Base-by-base conservation (phyloP, 2,329 filamentous ascomycete species). In the Didymella pinodella region DNA sequence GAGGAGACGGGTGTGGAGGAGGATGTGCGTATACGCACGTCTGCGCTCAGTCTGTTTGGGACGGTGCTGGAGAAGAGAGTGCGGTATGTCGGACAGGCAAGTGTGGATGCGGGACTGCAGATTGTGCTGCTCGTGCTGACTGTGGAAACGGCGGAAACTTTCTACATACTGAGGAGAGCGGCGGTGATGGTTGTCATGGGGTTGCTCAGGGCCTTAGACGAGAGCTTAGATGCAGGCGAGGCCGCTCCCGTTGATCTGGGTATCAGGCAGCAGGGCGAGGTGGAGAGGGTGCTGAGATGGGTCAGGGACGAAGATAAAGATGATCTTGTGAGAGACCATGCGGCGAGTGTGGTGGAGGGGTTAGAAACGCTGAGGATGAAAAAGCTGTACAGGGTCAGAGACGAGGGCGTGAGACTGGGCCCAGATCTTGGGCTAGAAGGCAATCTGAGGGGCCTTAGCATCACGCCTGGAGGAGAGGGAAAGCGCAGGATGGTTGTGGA, bases 1-100 rank as follows among this genome's bases (percentile, higher is more conserved):
- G 83, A 88, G 64, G 84, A 87, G 61, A 87, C 86, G 55, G 88
- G 88, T 0, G 59, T 75, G 0, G 83, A 83, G 58, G 90, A 92
- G 72, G 90, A 92, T 68, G 80, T 91, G 12, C 83, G 90, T 4
- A 84, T 93, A 65, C 85, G 90, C 0, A 79, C 88, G 14, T 91
- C 89, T 22, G 87, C 89, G 4, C 74, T 93, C 7, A 89, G 88
- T 4, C 83, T 92, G 46, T 80, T 92, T 43, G 84, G 85, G 0
- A 77, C 78, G 1, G 81, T 82, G 0, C 74, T 91, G 26, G 88
- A 91, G 26, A 84, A 85, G 1, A 62, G 69, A 22, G 72, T 85
- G 0, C 72, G 77, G 7, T 66, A 87, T 16, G 46, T 78, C 26
- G 80, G 86, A 12, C 70, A 75, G 40, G 47, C 45, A 7, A 65